These are phyloP conservation scores for Aspergillus pseudonomiae DNA, from an alignment of 2,329 filamentous ascomycete species.

Conservation along the genomic window DNA sequence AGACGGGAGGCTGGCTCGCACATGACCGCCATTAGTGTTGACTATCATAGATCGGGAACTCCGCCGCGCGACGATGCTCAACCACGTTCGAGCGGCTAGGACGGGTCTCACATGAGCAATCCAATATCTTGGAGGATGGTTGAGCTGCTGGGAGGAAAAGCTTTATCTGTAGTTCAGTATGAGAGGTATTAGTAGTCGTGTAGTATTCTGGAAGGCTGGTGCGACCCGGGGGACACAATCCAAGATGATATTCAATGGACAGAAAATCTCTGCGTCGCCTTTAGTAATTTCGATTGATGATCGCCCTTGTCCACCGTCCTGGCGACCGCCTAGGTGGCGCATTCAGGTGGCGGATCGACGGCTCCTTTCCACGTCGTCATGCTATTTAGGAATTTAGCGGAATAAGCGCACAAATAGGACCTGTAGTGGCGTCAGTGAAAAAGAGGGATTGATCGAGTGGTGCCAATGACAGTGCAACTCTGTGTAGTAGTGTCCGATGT, in stretches of 20 bases:
- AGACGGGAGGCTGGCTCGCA: neutral
- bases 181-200: neutral
- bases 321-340: neutral
- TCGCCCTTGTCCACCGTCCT: neutral
- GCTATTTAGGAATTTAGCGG: neutral
- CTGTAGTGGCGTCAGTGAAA: too few relatives aligned
- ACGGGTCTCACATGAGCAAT: neutral
- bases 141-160: neutral
- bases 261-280: too few relatives aligned
- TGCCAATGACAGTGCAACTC: neutral
- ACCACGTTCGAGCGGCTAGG: neutral
- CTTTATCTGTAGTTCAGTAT: neutral
- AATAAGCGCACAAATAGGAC: neutral
- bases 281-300: neutral
- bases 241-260: neutral
- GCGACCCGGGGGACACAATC: neutral
- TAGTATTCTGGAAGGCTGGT: neutral
- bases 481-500: neutral
- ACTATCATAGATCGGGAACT: neutral
- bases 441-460: neutral
- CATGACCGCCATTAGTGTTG: neutral
- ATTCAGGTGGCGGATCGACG: neutral
- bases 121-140: neutral
- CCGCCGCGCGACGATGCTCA: neutral
- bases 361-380: neutral